Conservation (phyloP, 2,329 filamentous ascomycete species). For the Colletotrichum brevisporum region DNA sequence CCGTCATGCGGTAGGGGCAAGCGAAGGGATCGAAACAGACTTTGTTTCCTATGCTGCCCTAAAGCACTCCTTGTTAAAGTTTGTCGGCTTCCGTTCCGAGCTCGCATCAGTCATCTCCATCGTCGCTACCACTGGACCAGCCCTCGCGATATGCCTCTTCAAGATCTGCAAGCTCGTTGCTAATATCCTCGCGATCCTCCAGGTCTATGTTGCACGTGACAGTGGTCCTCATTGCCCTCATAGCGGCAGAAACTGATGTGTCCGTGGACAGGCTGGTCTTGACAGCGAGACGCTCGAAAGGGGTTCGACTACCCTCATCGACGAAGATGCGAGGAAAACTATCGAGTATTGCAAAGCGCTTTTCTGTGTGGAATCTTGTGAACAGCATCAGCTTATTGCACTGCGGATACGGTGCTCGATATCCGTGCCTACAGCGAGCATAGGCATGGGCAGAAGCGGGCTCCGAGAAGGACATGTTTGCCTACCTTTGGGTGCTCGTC, state of each 20-base stretch:
- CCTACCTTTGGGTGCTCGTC: conserved; percentile 29
- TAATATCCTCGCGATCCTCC: conserved; percentile 87
- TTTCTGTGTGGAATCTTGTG: conserved; percentile 63
- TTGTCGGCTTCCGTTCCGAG: too few relatives aligned
- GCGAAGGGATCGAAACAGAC: too few relatives aligned
- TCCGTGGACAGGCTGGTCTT: conserved; percentile 79
- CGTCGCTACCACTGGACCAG: conserved; percentile 84
- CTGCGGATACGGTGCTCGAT: too few relatives aligned
- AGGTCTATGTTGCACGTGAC: conserved; percentile 75
- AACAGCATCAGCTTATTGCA: not conserved
- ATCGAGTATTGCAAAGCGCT: conserved; percentile 83
- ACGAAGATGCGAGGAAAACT: conserved; percentile 86
- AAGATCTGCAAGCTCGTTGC: conserved; percentile 84
- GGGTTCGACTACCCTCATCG: conserved; percentile 52
- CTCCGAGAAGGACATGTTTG: not conserved
- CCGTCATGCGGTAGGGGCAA: too few relatives aligned
- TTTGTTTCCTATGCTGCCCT: too few relatives aligned
- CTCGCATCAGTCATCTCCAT: conserved; percentile 69
- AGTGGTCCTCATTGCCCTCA: conserved; percentile 76
- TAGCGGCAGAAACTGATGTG: conserved; percentile 76
- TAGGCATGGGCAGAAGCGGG: too few relatives aligned
- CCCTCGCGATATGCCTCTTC: conserved; percentile 91
- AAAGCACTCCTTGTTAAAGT: too few relatives aligned
- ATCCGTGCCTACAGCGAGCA: too few relatives aligned
- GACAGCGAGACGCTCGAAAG: conserved; percentile 61